A percentile compares a stretch with the other conserved stretches of the same genome.
Conservation (phyloP, 495 filamentous ascomycete species). For the Rostrohypoxylon terebratum region DNA sequence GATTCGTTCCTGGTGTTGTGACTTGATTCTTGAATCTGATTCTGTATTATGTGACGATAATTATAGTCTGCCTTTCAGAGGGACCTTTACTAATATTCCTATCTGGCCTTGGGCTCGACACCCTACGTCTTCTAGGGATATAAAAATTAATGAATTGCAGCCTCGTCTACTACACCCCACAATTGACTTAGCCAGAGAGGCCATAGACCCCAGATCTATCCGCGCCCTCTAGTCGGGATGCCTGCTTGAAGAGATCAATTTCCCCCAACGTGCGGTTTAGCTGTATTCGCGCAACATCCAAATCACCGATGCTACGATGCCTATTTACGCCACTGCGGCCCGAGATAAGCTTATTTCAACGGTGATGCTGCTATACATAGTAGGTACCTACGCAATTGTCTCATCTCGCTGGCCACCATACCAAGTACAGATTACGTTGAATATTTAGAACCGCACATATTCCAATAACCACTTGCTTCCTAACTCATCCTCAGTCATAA, state of each 20-base stretch:
- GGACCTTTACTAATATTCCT: too few relatives aligned
- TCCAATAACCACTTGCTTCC: neutral
- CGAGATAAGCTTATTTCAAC: neutral
- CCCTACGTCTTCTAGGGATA: neutral
- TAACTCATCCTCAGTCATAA: too few relatives aligned
- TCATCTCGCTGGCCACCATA: too few relatives aligned
- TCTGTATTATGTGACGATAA: neutral
- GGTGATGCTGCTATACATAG: neutral
- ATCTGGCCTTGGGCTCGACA: neutral
- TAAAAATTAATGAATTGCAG: too few relatives aligned
- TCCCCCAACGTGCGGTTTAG: neutral
- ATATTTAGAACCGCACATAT: too few relatives aligned
- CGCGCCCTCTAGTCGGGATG: neutral
- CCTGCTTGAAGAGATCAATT: neutral
- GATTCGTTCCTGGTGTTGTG: neutral
- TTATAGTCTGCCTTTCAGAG: too few relatives aligned
- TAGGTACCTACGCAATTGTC: too few relatives aligned
- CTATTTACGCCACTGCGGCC: neutral
- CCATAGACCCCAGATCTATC: neutral
- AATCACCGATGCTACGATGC: neutral
- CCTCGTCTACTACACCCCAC: too few relatives aligned
- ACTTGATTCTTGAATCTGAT: neutral
- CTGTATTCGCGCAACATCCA: neutral
- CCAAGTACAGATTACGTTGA: too few relatives aligned
- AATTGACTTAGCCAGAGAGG: too few relatives aligned